These are phyloP conservation scores for Irpex sp. DNA, from an alignment of 1,284 basidiomycete species.

Conservation along the genomic window DNA sequence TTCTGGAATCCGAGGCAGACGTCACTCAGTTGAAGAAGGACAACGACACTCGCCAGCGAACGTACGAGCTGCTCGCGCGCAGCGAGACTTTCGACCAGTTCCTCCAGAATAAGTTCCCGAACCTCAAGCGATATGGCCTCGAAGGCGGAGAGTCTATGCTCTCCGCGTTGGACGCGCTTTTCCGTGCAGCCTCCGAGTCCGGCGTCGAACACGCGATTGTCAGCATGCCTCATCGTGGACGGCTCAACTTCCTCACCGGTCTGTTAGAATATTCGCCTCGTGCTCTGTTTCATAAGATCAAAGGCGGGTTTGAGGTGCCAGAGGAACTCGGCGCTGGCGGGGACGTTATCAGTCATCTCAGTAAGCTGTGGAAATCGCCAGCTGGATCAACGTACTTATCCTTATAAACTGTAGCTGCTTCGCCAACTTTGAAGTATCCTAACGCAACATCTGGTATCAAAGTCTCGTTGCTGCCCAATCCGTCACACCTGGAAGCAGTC, in stretches of 20 bases:
- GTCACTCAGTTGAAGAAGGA: slow-evolving; percentile 24
- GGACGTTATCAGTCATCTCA: slow-evolving; percentile 84
- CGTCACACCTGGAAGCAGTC: slow-evolving; percentile 86
- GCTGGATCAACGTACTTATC: neutral
- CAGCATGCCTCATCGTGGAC: slow-evolving; percentile 85
- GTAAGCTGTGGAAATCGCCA: slow-evolving; percentile 29
- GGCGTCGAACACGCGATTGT: slow-evolving; percentile 72
- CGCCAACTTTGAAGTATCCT: slow-evolving; percentile 56
- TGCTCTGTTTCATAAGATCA: slow-evolving; percentile 82
- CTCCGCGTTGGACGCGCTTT: slow-evolving; percentile 76
- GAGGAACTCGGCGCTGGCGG: slow-evolving; percentile 70
- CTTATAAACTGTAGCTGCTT: slow-evolving; percentile 42
- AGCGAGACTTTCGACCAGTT: slow-evolving; percentile 85
- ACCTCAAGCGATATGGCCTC: slow-evolving; percentile 79
- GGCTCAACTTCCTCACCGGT: slow-evolving; percentile 82
- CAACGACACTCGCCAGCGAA: slow-evolving; percentile 44
- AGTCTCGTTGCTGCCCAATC: slow-evolving; percentile 81
- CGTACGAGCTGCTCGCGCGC: slow-evolving; percentile 65
- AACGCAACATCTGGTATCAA: slow-evolving; percentile 50
- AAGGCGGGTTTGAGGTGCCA: slow-evolving; percentile 70
- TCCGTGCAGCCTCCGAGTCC: slow-evolving; percentile 61
- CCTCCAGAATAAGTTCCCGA: slow-evolving; percentile 79
- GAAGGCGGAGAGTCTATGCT: slow-evolving; percentile 92
- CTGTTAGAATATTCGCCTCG: slow-evolving; percentile 64
- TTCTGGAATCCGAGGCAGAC: slow-evolving; percentile 62